Base-by-base conservation (phyloP, 2,329 filamentous ascomycete species). In the Penicillium polonicum region DNA sequence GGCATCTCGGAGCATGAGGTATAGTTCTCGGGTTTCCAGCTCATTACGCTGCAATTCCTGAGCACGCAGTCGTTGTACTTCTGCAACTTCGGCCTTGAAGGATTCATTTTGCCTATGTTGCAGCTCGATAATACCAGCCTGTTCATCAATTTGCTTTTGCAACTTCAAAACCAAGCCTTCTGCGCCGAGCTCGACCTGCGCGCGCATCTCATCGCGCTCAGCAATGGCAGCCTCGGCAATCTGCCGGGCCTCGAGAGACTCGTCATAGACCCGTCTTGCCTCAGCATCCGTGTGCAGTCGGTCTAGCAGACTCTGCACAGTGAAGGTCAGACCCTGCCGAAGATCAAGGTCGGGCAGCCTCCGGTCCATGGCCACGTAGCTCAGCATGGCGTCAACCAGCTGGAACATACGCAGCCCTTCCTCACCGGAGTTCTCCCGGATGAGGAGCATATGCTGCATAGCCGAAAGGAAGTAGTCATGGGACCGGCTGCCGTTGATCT, bases 341-440 rank as follows among this genome's bases (percentile, higher is more conserved):
- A 99, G 84, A 74, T 99, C 94, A 87, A 97, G 93, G 75, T 99
- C 93, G 39, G 94, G 94, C 63, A 97, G 77, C 62, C 94, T 85
- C 70, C 94, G 86, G 75, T 99, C 94, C 93, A 99, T 99, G 68
- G 93, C 93, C 61, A 99, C 93, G 75, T 97, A 97, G 76, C 92
- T 96, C 64, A 99, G 86, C 92, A 97, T 97, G n/a, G 91, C 88
- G 76, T 99, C 94, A 29, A 97, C 92, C 29, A 99, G 85, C 79
- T 97, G 94, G 78, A 97, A 99, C 88, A 97, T 94, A 48, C 91
- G 88, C 60, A 97, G 78, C 15, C 92, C 87, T 75, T 99, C 94
- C 72, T 97, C 94, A 48, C 89, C 89, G 67, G 95, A 91, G 63
- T 92, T 94, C 70, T 96, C 90, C 57, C 92, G 86, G 64, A 97